A percentile compares a stretch with the other conserved stretches of the same genome.
Evolutionary conservation across 2,329 filamentous ascomycete genomes (phyloP).

Genomic region (Penicillium janthinellum): DNA sequence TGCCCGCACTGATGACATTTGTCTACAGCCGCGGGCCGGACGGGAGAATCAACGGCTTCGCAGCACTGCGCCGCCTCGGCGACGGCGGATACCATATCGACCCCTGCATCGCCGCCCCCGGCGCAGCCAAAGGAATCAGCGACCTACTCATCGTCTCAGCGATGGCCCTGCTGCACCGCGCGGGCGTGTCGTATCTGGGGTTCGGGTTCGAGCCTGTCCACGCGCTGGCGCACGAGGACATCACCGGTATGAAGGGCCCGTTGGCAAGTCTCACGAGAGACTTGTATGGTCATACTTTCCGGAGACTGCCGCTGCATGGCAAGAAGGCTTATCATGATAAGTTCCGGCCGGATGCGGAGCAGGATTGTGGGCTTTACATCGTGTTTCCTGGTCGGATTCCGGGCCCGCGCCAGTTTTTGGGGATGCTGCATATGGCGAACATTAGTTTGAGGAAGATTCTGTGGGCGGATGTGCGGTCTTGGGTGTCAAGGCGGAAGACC

Average conservation of each 20-base stretch:
- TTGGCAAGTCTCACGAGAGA: conserved; percentile 33
- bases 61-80: conserved; percentile 42
- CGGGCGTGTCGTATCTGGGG: conserved; percentile 38
- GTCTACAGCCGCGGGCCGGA: conserved; percentile 39
- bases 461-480: conserved; percentile 18
- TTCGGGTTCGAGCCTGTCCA: conserved; percentile 44
- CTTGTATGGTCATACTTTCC: conserved; percentile 37
- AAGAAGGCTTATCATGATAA: conserved; percentile 47
- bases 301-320: conserved; percentile 37
- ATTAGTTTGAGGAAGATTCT: conserved; percentile 36
- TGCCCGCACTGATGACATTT: conserved; percentile 45
- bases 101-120: conserved; percentile 40
- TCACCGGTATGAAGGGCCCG: conserved; percentile 34
- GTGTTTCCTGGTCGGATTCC: conserved; percentile 40
- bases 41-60: conserved; percentile 40
- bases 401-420: conserved; percentile 33
- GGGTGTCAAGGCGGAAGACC: conserved; percentile 4
- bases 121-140: conserved; percentile 40
- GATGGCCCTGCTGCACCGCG: conserved; percentile 41
- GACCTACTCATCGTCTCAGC: conserved; percentile 42
- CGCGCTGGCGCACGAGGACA: conserved; percentile 29
- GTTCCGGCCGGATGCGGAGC: conserved; percentile 37
- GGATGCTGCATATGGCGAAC: conserved; percentile 44
- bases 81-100: conserved; percentile 47
- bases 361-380: conserved; percentile 38